Base-by-base conservation (phyloP, 345 rosid genomes). In the Sisymbrium irio region DNA sequence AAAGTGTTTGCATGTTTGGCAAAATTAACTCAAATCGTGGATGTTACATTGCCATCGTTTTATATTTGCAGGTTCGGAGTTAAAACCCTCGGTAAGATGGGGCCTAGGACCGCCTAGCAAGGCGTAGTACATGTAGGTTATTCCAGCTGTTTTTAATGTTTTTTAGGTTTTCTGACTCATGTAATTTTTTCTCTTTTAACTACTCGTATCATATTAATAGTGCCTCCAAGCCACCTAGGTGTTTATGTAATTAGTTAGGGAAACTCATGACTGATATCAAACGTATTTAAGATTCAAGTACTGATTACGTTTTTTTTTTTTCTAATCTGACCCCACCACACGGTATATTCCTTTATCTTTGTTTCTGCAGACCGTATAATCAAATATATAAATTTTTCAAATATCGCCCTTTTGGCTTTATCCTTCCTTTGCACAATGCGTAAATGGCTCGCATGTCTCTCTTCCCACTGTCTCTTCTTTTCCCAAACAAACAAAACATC, bases 401-500 rank as follows among this genome's bases (percentile, higher is more conserved):
- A 5, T 7, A 32, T 6, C 53, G 27, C 13, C 1, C 13, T 56
- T 32, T 33, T 68, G 58, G 69, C 41, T 53, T 68, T 69, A 61
- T 76, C 53, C 64, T 51, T 69, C 70, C 82, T 41, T 62, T 36
- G 62, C 64, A 53, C 53, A 62, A 22, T 78, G 78, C 80, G 80
- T 44, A 36, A 76, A 75, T 78, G 75, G 62, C 78, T 80, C 78
- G 72, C 66, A 58, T 42, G 75, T 69, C 66, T 42, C 68, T 20
- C 25, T 62, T 39, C 50, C 44, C 59, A n/a, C 39, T 65, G 32
- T 17, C 54, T 33, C 39, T 74, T 57, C 13, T 41, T 72, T 72
- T 56, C 75, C 53, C n/a, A 2, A 65, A 56, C 56, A 53, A 47
- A 66, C 47, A 74, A 78, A 64, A 68, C 47, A 56, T 59, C 19